Conservation (phyloP, 139 green algal genomes). For the Chlorella vulgaris region DNA sequence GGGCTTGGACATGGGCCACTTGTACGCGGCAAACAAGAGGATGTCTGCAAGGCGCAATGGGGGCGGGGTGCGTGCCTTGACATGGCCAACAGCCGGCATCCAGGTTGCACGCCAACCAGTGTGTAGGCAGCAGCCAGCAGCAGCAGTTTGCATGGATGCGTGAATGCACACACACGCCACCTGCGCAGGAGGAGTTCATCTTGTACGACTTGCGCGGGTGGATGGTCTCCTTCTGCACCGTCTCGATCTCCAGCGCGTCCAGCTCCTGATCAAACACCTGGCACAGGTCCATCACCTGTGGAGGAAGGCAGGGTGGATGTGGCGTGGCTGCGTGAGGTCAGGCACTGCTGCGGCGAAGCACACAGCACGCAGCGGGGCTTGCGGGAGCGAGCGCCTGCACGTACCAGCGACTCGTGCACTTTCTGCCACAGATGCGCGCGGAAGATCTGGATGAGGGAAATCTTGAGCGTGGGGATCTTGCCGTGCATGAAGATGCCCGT, state of each 20-base stretch:
- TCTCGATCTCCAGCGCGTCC: conserved; percentile 99
- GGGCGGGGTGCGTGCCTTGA: too few relatives aligned
- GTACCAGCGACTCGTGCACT: conserved; percentile 97
- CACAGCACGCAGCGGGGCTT: not conserved
- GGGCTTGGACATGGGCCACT: conserved; percentile 95
- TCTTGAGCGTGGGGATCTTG: conserved; percentile 99
- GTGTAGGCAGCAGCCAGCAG: too few relatives aligned
- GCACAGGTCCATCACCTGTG: conserved; percentile 49
- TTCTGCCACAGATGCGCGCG: conserved; percentile 99
- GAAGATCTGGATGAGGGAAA: conserved; percentile 99
- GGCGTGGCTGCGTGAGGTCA: not conserved
- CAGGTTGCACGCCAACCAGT: too few relatives aligned
- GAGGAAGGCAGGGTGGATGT: not conserved
- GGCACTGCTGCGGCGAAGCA: not conserved
- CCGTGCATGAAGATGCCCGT: conserved; percentile 99
- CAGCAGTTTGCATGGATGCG: not conserved
- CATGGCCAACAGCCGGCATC: too few relatives aligned
- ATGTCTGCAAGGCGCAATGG: conserved; percentile 87
- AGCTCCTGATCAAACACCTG: conserved; percentile 98
- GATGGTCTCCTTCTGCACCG: conserved; percentile 99
- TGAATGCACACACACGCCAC: not conserved
- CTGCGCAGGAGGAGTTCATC: conserved; percentile 70
- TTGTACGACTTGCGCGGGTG: conserved; percentile 99
- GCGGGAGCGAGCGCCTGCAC: too few relatives aligned
- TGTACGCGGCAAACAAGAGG: conserved; percentile 97